phyloP scores from a whole-genome alignment of 129 eudicot species.

The Flaveria sonorensis region DNA sequence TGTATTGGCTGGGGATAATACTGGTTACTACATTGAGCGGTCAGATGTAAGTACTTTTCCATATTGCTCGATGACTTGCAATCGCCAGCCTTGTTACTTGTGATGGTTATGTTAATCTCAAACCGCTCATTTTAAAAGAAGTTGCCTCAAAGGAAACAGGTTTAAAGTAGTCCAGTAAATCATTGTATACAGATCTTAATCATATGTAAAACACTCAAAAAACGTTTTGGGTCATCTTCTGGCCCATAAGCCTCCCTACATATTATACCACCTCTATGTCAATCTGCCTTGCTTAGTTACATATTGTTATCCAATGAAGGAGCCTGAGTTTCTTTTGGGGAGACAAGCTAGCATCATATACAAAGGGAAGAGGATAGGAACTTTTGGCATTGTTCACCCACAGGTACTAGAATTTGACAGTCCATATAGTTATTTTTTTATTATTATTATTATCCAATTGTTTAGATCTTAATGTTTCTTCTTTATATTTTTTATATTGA shows the following conservation, averaged over 20 bases:
- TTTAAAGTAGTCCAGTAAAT: background rate
- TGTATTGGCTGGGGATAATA: conserved; percentile 54
- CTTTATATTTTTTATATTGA: background rate
- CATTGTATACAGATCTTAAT: background rate
- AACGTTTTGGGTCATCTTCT: background rate
- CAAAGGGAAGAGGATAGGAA: conserved; percentile 79
- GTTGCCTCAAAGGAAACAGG: background rate
- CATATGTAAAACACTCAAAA: background rate
- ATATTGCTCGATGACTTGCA: background rate
- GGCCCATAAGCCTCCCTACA: background rate
- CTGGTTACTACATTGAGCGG: conserved; percentile 74
- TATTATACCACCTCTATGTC: background rate
- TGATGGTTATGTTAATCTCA: conserved; percentile 14
- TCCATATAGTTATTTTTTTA: conserved; percentile 3
- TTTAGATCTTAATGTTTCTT: background rate
- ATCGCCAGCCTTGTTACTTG: background rate
- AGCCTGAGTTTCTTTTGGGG: conserved; percentile 82
- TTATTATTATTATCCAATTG: background rate
- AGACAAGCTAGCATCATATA: conserved; percentile 89
- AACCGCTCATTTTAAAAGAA: background rate
- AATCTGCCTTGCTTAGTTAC: background rate
- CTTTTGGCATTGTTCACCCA: conserved; percentile 92
- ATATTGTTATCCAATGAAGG: conserved; percentile 43
- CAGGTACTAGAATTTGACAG: conserved; percentile 53
- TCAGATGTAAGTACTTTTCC: conserved; percentile 56